phyloP scores from a whole-genome alignment of 306 rosid species.

The Aeschynomene evenia region DNA sequence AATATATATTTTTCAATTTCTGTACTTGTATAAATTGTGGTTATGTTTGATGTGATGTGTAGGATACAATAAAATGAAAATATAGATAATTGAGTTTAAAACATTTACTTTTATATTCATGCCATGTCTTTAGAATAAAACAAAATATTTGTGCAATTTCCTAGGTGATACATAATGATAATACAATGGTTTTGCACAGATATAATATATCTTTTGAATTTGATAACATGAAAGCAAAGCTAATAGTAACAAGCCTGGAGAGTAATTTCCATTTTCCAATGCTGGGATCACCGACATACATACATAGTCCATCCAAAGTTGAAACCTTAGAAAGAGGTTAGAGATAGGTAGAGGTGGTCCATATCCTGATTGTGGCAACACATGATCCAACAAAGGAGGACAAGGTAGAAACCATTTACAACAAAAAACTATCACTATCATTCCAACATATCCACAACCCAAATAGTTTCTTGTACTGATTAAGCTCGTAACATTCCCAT shows the following conservation, averaged over 20 bases:
- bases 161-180: too few species aligned
- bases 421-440: slow-evolving; percentile 28
- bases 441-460: slow-evolving; percentile 15
- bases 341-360: neutral
- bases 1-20: too few species aligned
- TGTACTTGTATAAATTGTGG: too few species aligned
- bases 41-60: too few species aligned
- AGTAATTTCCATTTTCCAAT: neutral
- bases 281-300: neutral
- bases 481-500: slow-evolving; percentile 28
- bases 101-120: too few species aligned
- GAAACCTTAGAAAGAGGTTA: neutral
- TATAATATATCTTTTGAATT: neutral
- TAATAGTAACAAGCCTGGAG: neutral
- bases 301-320: neutral
- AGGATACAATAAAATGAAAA: too few species aligned
- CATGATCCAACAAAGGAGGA: neutral
- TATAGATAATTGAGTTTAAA: too few species aligned
- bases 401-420: slow-evolving; percentile 16
- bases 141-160: too few species aligned
- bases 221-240: neutral
- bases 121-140: too few species aligned
- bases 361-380: slow-evolving; percentile 35
- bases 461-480: slow-evolving; percentile 8
- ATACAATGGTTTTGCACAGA: neutral